Evolutionary conservation across 2,329 filamentous ascomycete species (phyloP).

Genomic region (Geoglossum cookeanum): DNA sequence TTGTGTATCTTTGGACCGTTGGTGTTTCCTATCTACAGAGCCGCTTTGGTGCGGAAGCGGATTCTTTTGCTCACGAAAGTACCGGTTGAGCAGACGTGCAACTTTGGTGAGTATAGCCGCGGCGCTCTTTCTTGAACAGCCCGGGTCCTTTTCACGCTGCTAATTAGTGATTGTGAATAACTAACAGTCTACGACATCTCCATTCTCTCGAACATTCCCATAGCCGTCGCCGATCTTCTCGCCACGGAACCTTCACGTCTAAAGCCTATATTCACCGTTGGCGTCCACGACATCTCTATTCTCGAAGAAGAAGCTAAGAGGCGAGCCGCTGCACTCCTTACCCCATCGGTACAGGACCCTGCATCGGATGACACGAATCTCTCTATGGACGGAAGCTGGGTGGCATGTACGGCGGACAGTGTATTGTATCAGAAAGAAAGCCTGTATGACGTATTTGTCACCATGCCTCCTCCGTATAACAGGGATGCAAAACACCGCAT

Average conservation of each 20-base stretch:
- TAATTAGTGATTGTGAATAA: not conserved
- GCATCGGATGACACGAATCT: slow-evolving; percentile 29
- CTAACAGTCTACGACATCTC: slow-evolving; percentile 81
- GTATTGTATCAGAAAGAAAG: slow-evolving; percentile 72
- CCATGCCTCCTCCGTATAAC: slow-evolving; percentile 47
- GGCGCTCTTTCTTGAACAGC: not conserved
- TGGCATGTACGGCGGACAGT: slow-evolving; percentile 89
- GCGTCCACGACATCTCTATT: slow-evolving; percentile 77
- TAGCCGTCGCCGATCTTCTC: slow-evolving; percentile 51
- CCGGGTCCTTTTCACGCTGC: not conserved
- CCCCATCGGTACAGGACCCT: slow-evolving; percentile 18
- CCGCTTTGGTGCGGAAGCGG: slow-evolving; percentile 67
- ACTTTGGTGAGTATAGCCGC: slow-evolving; percentile 49
- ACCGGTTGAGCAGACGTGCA: slow-evolving; percentile 68
- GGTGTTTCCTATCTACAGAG: slow-evolving; percentile 78
- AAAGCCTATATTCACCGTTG: slow-evolving; percentile 76
- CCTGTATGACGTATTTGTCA: slow-evolving; percentile 78
- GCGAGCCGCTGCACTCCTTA: slow-evolving; percentile 15
- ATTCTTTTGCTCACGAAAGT: slow-evolving; percentile 75
- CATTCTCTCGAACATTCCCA: slow-evolving; percentile 75
- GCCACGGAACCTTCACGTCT: slow-evolving; percentile 45
- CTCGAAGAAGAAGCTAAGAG: slow-evolving; percentile 39
- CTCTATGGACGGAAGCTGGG: slow-evolving; percentile 40
- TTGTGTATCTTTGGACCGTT: slow-evolving; percentile 76
- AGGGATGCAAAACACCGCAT: slow-evolving; percentile 37